Evolutionary conservation across 2,329 filamentous ascomycete species (phyloP), one percentile per base, ranked within the genome.

Genomic region (Ilyonectria mors-panacis): DNA sequence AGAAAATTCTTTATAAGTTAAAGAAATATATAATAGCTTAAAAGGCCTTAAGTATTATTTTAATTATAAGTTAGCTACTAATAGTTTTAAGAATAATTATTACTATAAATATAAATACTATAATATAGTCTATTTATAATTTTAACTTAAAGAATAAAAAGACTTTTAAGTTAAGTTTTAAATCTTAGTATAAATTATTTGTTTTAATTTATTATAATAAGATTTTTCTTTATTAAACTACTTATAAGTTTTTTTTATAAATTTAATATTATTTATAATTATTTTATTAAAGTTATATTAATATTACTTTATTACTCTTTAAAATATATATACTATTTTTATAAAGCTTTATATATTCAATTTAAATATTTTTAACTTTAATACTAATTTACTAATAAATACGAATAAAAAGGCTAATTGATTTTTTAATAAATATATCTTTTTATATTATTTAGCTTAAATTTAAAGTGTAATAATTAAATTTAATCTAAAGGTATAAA

Each of bases 131-230:
- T 26, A 26, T 26, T 26, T 26, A 26, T 26, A 26, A 75, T 37
- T 60, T 77, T 13, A 69, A 78, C 6, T 45, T 77, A n/a, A 72
- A 74, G 42, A 48, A 70, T 17, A 51, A 66, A 1, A 26, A 64
- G 1, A 62, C 73, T 19, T 76, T 79, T 37, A 57, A 67, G 26
- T 4, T 0, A 1, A 61, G 68, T 26, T 66, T 78, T 2, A 60
- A 76, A 65, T 56, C 57, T 1, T 74, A 30, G 68, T 79, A 74
- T 58, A 76, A 78, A 7, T 63, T 79, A 3, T 79, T 80, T 44
- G 54, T 79, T 21, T 74, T 73, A 4, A 63, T 79, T 8, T 12
- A 79, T 35, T 57, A 75, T 8, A 69, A 59, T 15, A 26, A 4
- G 4, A 26, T 26, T 26, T 26, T 26, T 4, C 4, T 26, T 26